Base-by-base conservation (phyloP, 139 green algal species). In the Picochlorum costavermella region DNA sequence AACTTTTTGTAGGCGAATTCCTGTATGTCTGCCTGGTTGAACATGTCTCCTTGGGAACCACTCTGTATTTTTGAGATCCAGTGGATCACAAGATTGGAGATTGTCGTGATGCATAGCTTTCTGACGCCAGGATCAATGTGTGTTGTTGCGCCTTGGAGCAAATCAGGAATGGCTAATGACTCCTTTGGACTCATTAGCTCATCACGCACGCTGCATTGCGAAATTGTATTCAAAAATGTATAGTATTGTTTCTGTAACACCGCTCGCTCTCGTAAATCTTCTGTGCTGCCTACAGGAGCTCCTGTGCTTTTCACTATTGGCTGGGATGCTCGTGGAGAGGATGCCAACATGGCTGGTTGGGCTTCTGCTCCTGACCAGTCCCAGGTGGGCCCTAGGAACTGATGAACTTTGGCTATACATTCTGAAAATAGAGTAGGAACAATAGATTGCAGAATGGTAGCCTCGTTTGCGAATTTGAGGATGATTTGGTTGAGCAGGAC, bases 231-330 rank as follows among this genome's bases (percentile, higher is more conserved):
- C 17, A 91, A 61, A 61, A 93, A 71, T n/a, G 49, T 31, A 71
- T 89, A 92, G 75, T 88, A 92, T 2, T 67, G 50, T 8, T 74
- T 70, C 81, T 95, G 88, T 17, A 95, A 67, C 62, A 90, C 85
- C 1, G 51, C 80, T 36, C 71, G 69, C 60, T 94, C 86, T 3
- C 88, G 75, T 20, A 67, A 48, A 26, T 92, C 88, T 56, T 95
- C 88, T 33, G 81, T 64, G 4, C 70, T 79, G 33, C 64, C 80
- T 55, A 61, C 40, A 26, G 56, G 17, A 13, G 50, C 60, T 4
- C 29, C 16, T 20, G 17, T 23, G n/a, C 46, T 53, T 53, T 23
- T 20, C 46, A 53, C 16, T 53, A 53, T 53, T 5, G 61, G 33
- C 12, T 30, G 40, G 16, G 23, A 40, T 20, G 46, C 69, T 1